Base-by-base conservation (phyloP, 495 filamentous ascomycete genomes). In the Chaetomium fimeti region DNA sequence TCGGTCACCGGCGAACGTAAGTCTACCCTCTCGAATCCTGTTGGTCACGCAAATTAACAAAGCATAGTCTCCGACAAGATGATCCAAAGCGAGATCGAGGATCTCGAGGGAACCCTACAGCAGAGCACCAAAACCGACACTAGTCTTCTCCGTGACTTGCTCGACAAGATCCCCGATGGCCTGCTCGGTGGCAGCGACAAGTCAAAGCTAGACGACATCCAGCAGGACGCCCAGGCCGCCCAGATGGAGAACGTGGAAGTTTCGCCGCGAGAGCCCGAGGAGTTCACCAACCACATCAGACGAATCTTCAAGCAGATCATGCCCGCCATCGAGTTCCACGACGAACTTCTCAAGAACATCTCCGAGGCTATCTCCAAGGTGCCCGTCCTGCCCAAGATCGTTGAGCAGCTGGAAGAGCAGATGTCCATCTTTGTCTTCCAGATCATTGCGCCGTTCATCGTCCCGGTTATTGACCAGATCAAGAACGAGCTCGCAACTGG, bases 391-490 rank as follows among this genome's bases (percentile, higher is more conserved):
- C 88, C 88, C 22, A 85, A 91, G 32, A 77, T 95, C 43, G 81
- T 93, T 43, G 91, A 94, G 73, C 83, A 93, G 67, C 75, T 95
- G 13, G 87, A 91, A 74, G 88, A 91, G 63, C 83, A 90, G 71
- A 79, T 95, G 67, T 92, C 88, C 53, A 74, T 93, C 70, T 95
- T 93, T 73, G 91, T 95, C 45, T 96, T 95, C 75, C 87, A 86
- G 16, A 81, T 94, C 45, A 81, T 96, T 43, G 92, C 92, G 3
- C 92, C 92, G 22, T 93, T 90, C 66, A 82, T 97, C 43, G 78
- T 95, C 24, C 92, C 92, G 9, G 84, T 97, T 68, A 89, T 97
- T 68, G 81, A 85, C 54, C 92, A 96, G 73, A 85, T 92, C 71
- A 93, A 92, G 79, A 82, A 82, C 24, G 92, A 95, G 78, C 85